Evolutionary conservation across 129 eudicot species (phyloP).

Genomic region (Pittosporum tobira): DNA sequence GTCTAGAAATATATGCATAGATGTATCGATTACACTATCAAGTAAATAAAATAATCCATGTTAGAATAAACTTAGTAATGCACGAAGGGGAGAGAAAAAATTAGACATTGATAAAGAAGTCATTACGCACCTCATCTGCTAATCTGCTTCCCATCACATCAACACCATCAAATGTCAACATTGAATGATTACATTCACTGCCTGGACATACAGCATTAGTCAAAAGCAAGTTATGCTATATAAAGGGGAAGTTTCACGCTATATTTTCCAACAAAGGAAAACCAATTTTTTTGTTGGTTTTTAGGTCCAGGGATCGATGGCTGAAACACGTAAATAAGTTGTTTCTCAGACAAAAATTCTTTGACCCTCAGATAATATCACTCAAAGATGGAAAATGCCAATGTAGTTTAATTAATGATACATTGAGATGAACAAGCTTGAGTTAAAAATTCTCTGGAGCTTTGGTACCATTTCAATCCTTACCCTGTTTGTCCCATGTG

Average conservation of each 20-base stretch:
- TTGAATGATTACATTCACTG: slow-evolving; percentile 64
- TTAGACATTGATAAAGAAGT: not conserved
- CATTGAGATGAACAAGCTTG: too few species aligned
- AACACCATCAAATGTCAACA: slow-evolving; percentile 91
- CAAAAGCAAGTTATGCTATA: slow-evolving; percentile 3
- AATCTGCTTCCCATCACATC: slow-evolving; percentile 94
- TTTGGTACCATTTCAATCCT: too few species aligned
- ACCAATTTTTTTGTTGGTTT: too few species aligned
- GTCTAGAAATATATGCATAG: not conserved
- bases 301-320: too few species aligned
- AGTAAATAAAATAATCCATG: not conserved
- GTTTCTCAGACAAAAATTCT: too few species aligned
- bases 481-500: too few species aligned
- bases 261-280: not conserved
- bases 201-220: slow-evolving; percentile 41
- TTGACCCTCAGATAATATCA: too few species aligned
- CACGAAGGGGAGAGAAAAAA: not conserved
- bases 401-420: too few species aligned
- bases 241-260: not conserved
- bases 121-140: slow-evolving; percentile 73
- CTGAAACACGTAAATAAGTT: too few species aligned
- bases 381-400: too few species aligned
- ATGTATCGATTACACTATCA: not conserved
- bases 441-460: too few species aligned
- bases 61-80: not conserved